Evolutionary conservation across 371 early-diverging fungal species (phyloP).

Genomic region (Mucor irregularis): DNA sequence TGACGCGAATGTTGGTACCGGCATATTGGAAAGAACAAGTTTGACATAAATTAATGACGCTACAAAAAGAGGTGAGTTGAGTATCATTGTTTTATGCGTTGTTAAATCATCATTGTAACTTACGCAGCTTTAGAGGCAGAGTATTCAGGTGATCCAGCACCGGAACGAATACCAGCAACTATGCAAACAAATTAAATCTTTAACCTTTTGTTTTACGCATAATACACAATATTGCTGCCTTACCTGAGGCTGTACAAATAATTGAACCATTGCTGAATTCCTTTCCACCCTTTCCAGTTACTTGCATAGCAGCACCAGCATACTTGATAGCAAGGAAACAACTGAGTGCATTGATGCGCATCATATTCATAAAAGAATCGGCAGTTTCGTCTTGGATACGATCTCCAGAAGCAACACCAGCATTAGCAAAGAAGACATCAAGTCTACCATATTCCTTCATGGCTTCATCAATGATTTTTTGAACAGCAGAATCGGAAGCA

Average conservation of each 20-base stretch:
- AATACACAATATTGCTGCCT: neutral
- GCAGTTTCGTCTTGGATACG: constrained; percentile 23
- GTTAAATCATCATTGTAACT: neutral
- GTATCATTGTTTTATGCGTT: neutral
- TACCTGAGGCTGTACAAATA: constrained; percentile 42
- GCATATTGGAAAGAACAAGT: constrained; percentile 47
- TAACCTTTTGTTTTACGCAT: too few species aligned
- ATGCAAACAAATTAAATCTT: neutral
- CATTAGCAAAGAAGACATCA: constrained; percentile 61
- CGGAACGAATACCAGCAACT: constrained; percentile 52
- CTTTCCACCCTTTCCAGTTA: constrained; percentile 28
- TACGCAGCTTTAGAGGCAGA: constrained; percentile 54
- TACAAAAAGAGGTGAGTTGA: constrained; percentile 4
- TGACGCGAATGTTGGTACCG: constrained; percentile 55
- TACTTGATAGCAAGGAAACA: constrained; percentile 44
- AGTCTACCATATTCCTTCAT: constrained; percentile 45
- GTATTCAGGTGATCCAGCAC: constrained; percentile 48
- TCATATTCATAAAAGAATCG: constrained; percentile 32
- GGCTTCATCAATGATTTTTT: constrained; percentile 39
- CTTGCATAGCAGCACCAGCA: constrained; percentile 40
- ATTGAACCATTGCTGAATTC: constrained; percentile 41
- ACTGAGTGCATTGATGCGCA: constrained; percentile 44
- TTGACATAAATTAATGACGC: constrained; percentile 56
- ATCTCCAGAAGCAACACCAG: constrained; percentile 37
- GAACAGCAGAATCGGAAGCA: constrained; percentile 37